Evolutionary conservation across 2,329 filamentous ascomycete species (phyloP), one percentile per base, ranked within the genome.

Genomic region (Pseudocercospora fijiensis): DNA sequence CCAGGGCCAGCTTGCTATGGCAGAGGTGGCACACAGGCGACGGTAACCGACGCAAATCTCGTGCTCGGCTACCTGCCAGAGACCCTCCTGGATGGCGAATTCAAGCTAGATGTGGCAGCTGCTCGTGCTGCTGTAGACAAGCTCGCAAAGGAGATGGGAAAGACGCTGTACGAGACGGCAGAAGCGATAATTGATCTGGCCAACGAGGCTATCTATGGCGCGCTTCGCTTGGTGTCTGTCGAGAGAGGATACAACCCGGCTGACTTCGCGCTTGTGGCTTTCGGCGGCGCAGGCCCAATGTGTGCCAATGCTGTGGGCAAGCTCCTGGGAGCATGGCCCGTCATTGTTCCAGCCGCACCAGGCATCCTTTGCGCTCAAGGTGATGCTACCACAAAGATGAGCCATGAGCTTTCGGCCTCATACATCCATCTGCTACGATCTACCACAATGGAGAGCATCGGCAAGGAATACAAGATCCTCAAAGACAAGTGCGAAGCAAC

Each of bases 301-400:
- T 61, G 63, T 52, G 66, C 66, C 13, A 63, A 68, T 41, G 66
- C 64, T 26, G 70, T 72, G 5, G 70, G 70, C 9, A 72, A 70
- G 66, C 66, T 72, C 1, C 63, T 72, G 3, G 70, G 70, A 18
- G 70, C 70, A 28, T 72, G 69, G 69, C 70, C 70, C 8, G 70
- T 72, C 20, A 72, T 72, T 28, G 67, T 72, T 18, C 70, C 70
- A n/a, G 69, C 70, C 52, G 70, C 70, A 5, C 70, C 70, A 28
- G 70, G 70, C n/a, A 72, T 72, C 18, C 64, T 72, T 3, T 72
- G 70, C 30, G 70, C 70, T 4, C 70, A 72, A 64, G 70, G 70
- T 3, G 70, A 72, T 61, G 66, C 67, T 1, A 70, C 70, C 22
- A 72, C 69, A 2, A 72, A 72, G 65, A 70, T 72, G 70, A 69